Conservation (phyloP, 495 filamentous ascomycete species). For the Hapsidospora chrysogenum region DNA sequence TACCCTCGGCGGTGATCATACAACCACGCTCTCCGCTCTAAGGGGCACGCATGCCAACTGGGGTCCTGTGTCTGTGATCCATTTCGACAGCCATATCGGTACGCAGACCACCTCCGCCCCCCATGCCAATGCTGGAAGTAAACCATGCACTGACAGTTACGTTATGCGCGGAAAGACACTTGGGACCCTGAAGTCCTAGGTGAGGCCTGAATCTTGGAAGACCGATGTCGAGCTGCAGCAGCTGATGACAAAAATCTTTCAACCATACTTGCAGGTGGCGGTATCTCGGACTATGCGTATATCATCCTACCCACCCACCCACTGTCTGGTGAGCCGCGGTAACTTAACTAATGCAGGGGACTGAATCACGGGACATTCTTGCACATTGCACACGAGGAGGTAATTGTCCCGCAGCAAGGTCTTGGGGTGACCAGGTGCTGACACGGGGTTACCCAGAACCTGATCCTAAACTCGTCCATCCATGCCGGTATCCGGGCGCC, state of each 20-base stretch:
- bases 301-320: no score
- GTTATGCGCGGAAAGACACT: no score
- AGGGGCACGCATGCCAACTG: slow-evolving; percentile 50
- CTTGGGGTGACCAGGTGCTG: not conserved
- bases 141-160: no score
- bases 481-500: slow-evolving; percentile 77
- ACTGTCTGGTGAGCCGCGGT: no score
- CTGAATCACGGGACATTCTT: slow-evolving; percentile 70
- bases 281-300: slow-evolving; percentile 25
- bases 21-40: slow-evolving; percentile 42
- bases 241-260: not conserved
- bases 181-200: slow-evolving; percentile 49
- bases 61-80: slow-evolving; percentile 50
- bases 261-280: no score
- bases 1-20: slow-evolving; percentile 52
- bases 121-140: no score
- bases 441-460: slow-evolving; percentile 7
- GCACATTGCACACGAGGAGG: slow-evolving; percentile 29
- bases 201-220: no score
- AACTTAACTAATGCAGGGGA: slow-evolving; percentile 30
- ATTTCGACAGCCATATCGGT: slow-evolving; percentile 56
- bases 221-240: not conserved
- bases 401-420: slow-evolving; percentile 3
- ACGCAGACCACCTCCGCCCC: no score
- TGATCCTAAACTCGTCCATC: slow-evolving; percentile 67